phyloP scores from a whole-genome alignment of 2,329 filamentous ascomycete genomes.

The Orbilia ellipsospora region DNA sequence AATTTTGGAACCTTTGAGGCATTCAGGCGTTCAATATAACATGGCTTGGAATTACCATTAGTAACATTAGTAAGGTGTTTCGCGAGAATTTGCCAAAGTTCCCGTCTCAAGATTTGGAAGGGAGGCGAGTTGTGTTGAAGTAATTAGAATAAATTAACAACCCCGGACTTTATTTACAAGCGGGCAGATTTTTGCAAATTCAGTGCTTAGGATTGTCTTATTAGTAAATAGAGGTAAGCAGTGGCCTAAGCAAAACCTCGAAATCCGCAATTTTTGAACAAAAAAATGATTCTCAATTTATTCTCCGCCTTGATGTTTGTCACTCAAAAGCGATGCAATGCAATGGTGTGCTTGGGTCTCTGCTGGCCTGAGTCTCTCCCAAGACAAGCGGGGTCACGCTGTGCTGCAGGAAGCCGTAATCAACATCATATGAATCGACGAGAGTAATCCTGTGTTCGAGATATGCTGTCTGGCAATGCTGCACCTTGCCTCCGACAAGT shows the following conservation, averaged over 20 bases:
- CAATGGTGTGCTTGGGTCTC: no score
- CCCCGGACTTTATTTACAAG: no score
- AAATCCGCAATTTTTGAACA: neutral
- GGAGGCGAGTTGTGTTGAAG: slow-evolving; percentile 3
- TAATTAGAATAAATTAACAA: neutral
- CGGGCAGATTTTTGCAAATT: no score
- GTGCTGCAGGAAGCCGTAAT: slow-evolving; percentile 12
- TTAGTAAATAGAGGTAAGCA: slow-evolving; percentile 4
- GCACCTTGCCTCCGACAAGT: slow-evolving; percentile 20
- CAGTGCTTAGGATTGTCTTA: no score
- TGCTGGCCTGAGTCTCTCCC: neutral
- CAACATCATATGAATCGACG: neutral
- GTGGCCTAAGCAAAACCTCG: neutral
- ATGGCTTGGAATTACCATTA: neutral
- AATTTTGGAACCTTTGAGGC: slow-evolving; percentile 6
- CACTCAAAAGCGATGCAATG: no score
- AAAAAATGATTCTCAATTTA: no score
- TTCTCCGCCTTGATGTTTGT: no score
- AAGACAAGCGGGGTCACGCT: neutral
- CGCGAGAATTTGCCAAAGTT: neutral
- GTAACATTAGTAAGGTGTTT: neutral
- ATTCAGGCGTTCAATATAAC: neutral
- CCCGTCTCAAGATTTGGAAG: slow-evolving; percentile 32
- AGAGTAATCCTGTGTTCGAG: neutral
- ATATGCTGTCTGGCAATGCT: neutral